Base-by-base conservation (phyloP, 2,329 filamentous ascomycete genomes). In the Colletotrichum navitas region DNA sequence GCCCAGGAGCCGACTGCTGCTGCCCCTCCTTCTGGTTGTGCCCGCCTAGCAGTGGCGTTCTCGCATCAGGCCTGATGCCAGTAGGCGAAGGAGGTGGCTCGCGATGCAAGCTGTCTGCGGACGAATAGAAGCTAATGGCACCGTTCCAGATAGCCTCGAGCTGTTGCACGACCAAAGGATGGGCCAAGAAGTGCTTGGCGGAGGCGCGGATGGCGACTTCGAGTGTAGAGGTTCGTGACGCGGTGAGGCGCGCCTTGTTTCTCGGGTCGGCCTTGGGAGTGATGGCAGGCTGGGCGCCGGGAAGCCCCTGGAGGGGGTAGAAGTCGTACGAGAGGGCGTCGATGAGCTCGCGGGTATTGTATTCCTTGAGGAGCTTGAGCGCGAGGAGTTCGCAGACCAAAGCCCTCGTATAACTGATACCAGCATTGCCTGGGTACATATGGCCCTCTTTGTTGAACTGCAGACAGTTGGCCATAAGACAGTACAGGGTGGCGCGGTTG, bases 71-170 rank as follows among this genome's bases (percentile, higher is more conserved):
- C 72, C 84, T 84, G 51, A 36, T 34, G 16, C 74, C 39, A 69
- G 65, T 73, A 10, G 76, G 78, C 6, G 76, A 77, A 1, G 81
- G 75, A 29, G 80, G 78, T 10, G 82, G 79, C 39, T 85, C 86
- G 59, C 94, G 91, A 80, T 98, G 95, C 32, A 98, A 84, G 74
- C 89, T 93, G 80, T 98, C 95, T 6, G 94, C 94, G 16, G 92
- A 90, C 1, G 94, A 96, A 81, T 97, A 94, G 78, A 98, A 98
- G 75, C 96, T 94, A 74, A 98, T 96, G 24, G 93, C 95, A 36
- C 95, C 95, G 26, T 94, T 95, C 95, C 95, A 98, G 73, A 98
- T 97, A 55, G 94, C 95, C 81, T 98, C 94, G n/a, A 98, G 86
- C 79, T 98, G 95, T 80, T 97, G 94, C 11, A 98, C 92, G 0